Conservation (phyloP, 2,329 filamentous ascomycete species). For the Cladosporium sp. region DNA sequence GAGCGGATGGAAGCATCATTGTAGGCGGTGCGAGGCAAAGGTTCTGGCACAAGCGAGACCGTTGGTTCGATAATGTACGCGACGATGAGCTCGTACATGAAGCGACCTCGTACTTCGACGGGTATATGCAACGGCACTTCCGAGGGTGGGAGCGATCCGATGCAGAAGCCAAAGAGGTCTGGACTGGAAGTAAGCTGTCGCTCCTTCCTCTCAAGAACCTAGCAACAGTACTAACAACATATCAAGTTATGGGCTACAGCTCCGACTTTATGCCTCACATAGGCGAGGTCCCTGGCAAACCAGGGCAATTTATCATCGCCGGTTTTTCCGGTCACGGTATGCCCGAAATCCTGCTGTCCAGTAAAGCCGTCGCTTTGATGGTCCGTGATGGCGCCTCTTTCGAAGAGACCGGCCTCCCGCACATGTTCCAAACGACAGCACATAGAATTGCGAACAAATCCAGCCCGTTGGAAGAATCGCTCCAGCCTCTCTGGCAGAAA, state of each 20-base stretch:
- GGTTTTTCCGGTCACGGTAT: slow-evolving; percentile 50
- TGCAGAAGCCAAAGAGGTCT: slow-evolving; percentile 36
- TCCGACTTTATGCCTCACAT: slow-evolving; percentile 43
- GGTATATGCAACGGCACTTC: slow-evolving; percentile 48
- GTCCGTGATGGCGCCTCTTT: no score
- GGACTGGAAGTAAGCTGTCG: no score
- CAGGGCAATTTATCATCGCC: slow-evolving; percentile 48
- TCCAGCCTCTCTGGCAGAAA: no score
- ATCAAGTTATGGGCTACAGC: neutral
- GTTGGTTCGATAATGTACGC: slow-evolving; percentile 47
- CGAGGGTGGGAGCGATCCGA: slow-evolving; percentile 46
- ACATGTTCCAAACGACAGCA: no score
- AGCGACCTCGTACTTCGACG: slow-evolving; percentile 43
- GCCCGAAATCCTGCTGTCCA: slow-evolving; percentile 39
- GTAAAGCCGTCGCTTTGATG: slow-evolving; percentile 42
- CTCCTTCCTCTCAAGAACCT: no score
- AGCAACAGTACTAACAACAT: no score
- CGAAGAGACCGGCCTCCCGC: no score
- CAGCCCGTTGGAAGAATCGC: no score
- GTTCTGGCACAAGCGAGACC: slow-evolving; percentile 31
- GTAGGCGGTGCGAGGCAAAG: slow-evolving; percentile 40
- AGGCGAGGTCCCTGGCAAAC: slow-evolving; percentile 37
- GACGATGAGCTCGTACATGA: slow-evolving; percentile 44
- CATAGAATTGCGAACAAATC: no score
- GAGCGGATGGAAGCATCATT: slow-evolving; percentile 43